Base-by-base conservation (phyloP, 495 filamentous ascomycete species). In the Lepraria neglecta region DNA sequence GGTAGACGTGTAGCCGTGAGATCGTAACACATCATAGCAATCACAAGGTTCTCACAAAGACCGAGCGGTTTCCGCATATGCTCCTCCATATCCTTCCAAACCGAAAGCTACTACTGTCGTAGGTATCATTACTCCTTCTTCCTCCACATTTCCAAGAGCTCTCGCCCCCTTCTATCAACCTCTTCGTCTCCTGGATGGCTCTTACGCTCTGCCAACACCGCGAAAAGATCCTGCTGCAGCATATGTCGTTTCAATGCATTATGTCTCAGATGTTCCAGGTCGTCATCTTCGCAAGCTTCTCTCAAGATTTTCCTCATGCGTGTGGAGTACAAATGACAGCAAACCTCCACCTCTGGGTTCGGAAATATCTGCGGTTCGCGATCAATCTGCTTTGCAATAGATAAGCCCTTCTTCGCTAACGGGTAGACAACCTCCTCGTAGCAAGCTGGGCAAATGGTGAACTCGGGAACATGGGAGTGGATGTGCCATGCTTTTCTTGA, bases 251-350 rank as follows among this genome's bases (percentile, higher is more conserved):
- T 69, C 62, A 76, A 52, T 3, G 73, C 70, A 28, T 70, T 60
- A 59, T 69, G 66, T 42, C 71, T 69, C 54, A 89, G 68, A 58
- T 75, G 78, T 9, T 69, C 66, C 43, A 82, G 72, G 65, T 91
- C 87, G 48, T 82, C 76, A 19, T 78, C 77, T 59, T 74, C 64
- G 53, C 85, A 80, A 3, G 86, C 84, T 21, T 80, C 76, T 19
- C 70, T 66, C 68, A 90, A 90, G 10, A 85, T 76, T 1, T 76
- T 72, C 45, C 88, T 78, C 85, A 91, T 91, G n/a, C 84, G 80
- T 11, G 78, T 72, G n/a, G 85, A 87, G 63, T 88, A 91, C 7
- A 92, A 73, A 71, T 89, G 86, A 66, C 89, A 94, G 21, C 78
- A 79, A 0, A 79, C 82, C 12, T 50, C 48, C 19, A 47, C 59